Base-by-base conservation (phyloP, 129 eudicot species). In the Ambrosia artemisiifolia region DNA sequence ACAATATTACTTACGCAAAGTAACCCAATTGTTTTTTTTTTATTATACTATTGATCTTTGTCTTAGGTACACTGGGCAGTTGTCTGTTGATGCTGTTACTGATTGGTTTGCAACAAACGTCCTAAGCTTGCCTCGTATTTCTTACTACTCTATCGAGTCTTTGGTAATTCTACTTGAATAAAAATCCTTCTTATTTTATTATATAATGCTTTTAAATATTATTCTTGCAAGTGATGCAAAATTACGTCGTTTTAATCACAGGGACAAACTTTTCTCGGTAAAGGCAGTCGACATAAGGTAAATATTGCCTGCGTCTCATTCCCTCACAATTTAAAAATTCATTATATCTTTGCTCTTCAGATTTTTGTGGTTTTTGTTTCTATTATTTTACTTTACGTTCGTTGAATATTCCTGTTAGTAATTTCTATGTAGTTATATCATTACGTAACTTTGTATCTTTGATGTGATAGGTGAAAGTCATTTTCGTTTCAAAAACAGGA, bases 1-100 rank as follows among this genome's bases (percentile, higher is more conserved):
- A 46, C 9, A 24, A 7, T 70, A 54, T 7, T 49, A 48, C 18
- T 28, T 63, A 59, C 69, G 59, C 77, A 51, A 40, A 35, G 12
- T 30, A 38, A 40, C 53, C 17, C 46, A 32, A 38, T 11, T 34
- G 34, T 47, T 12, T 34, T 30, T 55, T 55, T 12, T 43, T 67
- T 17, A 81, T 65, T 36, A 16, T 34, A 49, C 3, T 63, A 63
- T 79, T 73, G 51, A 49, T 36, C 54, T 20, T 61, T 55, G 79
- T 63, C 50, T 24, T 77, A 94, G 99, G 96, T 94, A 94, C 75
- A 72, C 76, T 1, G 99, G 96, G 49, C 96, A 90, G 65, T 94
- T 84, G n/a, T 94, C 99, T 75, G 96, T 94, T 82, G 97, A 94
- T 90, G 89, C 88, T 11, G 82, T 94, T 65, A 86, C 96, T 35